Conservation (phyloP, 2,329 filamentous ascomycete genomes). For the Colletotrichum melonis region DNA sequence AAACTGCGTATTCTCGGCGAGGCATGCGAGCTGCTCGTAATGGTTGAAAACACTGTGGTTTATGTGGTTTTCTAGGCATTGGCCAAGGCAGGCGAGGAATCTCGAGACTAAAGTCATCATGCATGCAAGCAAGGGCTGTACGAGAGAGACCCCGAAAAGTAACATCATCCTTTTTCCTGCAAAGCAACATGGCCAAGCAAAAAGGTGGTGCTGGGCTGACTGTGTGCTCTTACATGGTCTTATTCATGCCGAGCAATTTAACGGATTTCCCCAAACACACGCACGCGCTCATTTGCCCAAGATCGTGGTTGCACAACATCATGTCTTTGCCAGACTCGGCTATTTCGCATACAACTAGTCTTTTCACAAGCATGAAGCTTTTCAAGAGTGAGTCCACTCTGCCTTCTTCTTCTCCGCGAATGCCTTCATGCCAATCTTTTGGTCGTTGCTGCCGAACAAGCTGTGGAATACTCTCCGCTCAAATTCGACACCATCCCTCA, state of each 20-base stretch:
- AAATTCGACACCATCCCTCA: constrained; percentile 93
- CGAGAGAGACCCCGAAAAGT: constrained; percentile 16
- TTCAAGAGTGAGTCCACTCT: constrained; percentile 85
- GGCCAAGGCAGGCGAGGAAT: not conserved
- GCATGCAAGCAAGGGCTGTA: not conserved
- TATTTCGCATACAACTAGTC: constrained; percentile 18
- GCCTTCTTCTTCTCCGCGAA: constrained; percentile 96
- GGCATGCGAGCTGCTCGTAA: not conserved
- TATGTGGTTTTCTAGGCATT: not conserved
- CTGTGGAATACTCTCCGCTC: constrained; percentile 94
- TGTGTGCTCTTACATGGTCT: constrained; percentile 26
- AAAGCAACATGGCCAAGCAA: constrained; percentile 4
- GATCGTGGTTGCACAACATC: constrained; percentile 16
- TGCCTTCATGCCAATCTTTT: constrained; percentile 96
- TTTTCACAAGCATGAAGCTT: no score
- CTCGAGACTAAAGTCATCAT: not conserved
- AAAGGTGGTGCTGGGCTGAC: constrained; percentile 20
- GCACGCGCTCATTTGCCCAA: not conserved
- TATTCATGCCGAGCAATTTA: not conserved
- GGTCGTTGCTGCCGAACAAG: constrained; percentile 93
- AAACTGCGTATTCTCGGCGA: not conserved
- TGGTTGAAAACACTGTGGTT: no score
- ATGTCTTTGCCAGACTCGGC: constrained; percentile 19
- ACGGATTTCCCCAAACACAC: constrained; percentile 14
- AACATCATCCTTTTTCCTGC: not conserved